phyloP scores from a whole-genome alignment of 1,139 yeast species.

The Pichia sp. region DNA sequence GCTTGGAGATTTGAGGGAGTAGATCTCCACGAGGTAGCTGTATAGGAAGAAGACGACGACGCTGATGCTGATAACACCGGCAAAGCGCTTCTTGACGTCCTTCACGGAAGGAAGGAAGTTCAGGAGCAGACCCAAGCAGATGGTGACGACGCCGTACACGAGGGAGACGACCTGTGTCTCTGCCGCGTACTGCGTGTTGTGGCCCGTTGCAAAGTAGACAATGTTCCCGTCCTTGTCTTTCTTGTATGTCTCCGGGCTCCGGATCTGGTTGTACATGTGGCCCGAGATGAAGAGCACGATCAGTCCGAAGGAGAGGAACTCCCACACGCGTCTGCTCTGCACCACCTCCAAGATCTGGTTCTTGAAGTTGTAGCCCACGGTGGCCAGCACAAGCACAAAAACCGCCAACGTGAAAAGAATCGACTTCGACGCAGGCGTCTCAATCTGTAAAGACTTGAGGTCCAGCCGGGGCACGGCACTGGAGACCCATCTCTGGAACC shows the following conservation, averaged over 20 bases:
- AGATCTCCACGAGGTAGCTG: conserved; percentile 52
- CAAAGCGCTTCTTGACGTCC: conserved; percentile 39
- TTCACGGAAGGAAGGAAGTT: conserved; percentile 45
- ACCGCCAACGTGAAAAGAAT: conserved; percentile 31
- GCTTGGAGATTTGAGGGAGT: conserved; percentile 53
- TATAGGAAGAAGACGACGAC: conserved; percentile 45
- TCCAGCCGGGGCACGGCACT: conserved; percentile 16
- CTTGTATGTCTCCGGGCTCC: conserved; percentile 68
- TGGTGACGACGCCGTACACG: conserved; percentile 54
- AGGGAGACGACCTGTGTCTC: conserved; percentile 76
- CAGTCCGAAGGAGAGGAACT: conserved; percentile 42
- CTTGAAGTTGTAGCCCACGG: conserved; percentile 19
- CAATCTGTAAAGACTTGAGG: conserved; percentile 18
- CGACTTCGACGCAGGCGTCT: conserved; percentile 12
- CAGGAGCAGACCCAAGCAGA: conserved; percentile 45
- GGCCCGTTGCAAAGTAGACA: conserved; percentile 60
- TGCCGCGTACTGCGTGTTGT: conserved; percentile 71
- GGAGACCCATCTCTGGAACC: conserved; percentile 17
- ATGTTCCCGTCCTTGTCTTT: conserved; percentile 51
- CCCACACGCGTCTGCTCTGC: conserved; percentile 29
- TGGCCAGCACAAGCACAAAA: conserved; percentile 27
- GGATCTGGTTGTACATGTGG: conserved; percentile 87
- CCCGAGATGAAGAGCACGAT: conserved; percentile 79
- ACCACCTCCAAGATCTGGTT: conserved; percentile 17
- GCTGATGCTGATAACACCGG: conserved; percentile 41